Evolutionary conservation across 306 rosid genomes (phyloP).

Genomic region (Arachis hypogaea): DNA sequence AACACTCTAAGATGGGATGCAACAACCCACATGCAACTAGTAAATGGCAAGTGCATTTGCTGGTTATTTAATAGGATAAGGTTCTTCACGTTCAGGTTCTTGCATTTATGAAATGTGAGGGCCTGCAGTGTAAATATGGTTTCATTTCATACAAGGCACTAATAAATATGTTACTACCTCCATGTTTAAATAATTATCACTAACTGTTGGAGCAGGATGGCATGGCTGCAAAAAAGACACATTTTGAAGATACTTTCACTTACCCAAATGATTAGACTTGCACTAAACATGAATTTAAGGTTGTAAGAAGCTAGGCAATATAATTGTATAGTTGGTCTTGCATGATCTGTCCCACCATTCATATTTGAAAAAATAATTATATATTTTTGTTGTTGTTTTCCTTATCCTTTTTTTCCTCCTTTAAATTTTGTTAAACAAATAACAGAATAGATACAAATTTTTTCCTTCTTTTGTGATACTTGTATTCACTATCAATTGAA

Average conservation of each 20-base stretch:
- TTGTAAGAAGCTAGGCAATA: conserved; percentile 23
- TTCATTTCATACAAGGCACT: conserved; percentile 31
- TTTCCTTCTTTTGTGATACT: too few relatives aligned
- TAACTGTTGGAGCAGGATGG: conserved; percentile 81
- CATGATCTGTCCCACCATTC: conserved; percentile 95
- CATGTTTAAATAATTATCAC: conserved; percentile 33
- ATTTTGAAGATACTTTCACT: conserved; percentile 36
- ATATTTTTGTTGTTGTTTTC: too few relatives aligned
- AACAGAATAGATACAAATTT: too few relatives aligned
- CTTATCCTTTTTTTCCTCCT: too few relatives aligned
- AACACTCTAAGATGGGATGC: conserved; percentile 66
- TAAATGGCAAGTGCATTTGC: conserved; percentile 78
- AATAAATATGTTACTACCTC: not conserved
- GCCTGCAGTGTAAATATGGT: conserved; percentile 66
- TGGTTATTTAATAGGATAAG: conserved; percentile 75
- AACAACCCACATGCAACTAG: conserved; percentile 65
- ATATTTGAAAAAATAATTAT: not conserved
- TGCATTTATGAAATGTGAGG: conserved; percentile 73
- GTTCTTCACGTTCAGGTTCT: conserved; percentile 59
- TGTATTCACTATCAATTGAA: too few relatives aligned
- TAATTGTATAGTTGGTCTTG: conserved; percentile 61
- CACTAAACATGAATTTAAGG: conserved; percentile 40
- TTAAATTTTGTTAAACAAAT: too few relatives aligned
- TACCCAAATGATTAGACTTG: conserved; percentile 38
- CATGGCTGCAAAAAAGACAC: conserved; percentile 76